Base-by-base conservation (phyloP, 352 stramenopile genomes). In the Phytopythium boreale region DNA sequence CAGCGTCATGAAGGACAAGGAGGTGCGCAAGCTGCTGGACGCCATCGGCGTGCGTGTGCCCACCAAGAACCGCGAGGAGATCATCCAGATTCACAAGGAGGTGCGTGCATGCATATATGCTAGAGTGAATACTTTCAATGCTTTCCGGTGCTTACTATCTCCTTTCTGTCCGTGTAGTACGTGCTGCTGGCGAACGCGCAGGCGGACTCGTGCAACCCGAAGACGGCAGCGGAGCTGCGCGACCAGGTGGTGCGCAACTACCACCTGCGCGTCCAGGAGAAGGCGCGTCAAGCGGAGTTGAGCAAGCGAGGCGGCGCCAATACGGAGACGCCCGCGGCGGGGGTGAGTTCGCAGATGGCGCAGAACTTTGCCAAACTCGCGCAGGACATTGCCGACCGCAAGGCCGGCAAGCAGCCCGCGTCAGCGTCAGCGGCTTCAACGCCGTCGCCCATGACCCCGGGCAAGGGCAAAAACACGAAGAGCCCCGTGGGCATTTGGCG, bases 51-150 rank as follows among this genome's bases (percentile, higher is more conserved):
- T 95, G 34, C 74, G 76, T 29, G 64, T 81, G 12, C 62, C 66
- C 8, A 78, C 87, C 26, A 91, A 88, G 63, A 88, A 86, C 62
- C 74, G 84, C 37, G 84, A 93, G n/a, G 84, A 92, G 46, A 92
- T 93, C 66, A 92, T 95, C 65, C 82, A 92, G 62, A 89, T 91
- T 59, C 87, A 95, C 74, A 95, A 95, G 78, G 87, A 95, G 79
- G 86, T 95, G 63, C 29, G 67, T 14, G 15, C 41, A 36, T n/a
- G n/a, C n/a, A n/a, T n/a, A n/a, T n/a, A 34, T 34, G 29, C 29
- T 34, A 7, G 29, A 34, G n/a, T n/a, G n/a, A n/a, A n/a, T n/a
- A n/a, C n/a, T n/a, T n/a, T 51, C 10, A 10, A 29, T 0, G 20
- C n/a, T 34, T 29, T 20, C 22, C 4, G 12, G 26, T 14, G 11